Base-by-base conservation (phyloP, 2,329 filamentous ascomycete species). In the Aureobasidium uvarum region DNA sequence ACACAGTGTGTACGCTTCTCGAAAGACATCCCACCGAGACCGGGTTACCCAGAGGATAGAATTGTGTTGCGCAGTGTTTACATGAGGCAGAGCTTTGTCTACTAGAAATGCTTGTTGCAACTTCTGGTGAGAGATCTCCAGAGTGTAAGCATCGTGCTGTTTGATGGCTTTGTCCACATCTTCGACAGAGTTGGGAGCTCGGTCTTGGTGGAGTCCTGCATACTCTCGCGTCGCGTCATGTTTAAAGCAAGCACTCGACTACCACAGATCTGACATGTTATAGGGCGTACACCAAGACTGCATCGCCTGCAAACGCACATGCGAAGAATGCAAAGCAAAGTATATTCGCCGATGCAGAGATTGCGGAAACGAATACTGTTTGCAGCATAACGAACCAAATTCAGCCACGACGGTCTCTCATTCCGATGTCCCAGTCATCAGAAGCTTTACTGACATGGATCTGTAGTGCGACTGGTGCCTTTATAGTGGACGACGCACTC, bases 231-330 rank as follows among this genome's bases (percentile, higher is more conserved):
- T 72, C 73, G 76, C 68, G 75, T 73, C 67, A 68, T 60, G 14
- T n/a, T 14, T 60, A 31, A 18, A 18, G 1, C 31, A 33, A 20
- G 31, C 10, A 23, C 5, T 18, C 3, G 33, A 43, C 5, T 18
- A 58, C 6, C 54, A 67, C 62, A 58, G 52, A 45, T 59, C 68
- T 66, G 59, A 65, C 59, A 43, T 36, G 46, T 58, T 8, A 6
- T 70, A 78, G 76, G 85, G 85, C 38, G 84, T 88, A n/a, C 82
- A 81, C 69, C 81, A 84, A 72, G 86, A 92, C 72, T 96, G 92
- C 79, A 95, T 91, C 84, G 92, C 93, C 76, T 96, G 92, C 75
- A 92, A 91, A 60, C 85, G 85, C 68, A 94, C 90, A 67, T 96
- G 93, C 74, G 83, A 85, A 59, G 83, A 85, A 45, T 97, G 93